phyloP scores from a whole-genome alignment of 2,329 filamentous ascomycete species.

The Camptophora hylomeconis region DNA sequence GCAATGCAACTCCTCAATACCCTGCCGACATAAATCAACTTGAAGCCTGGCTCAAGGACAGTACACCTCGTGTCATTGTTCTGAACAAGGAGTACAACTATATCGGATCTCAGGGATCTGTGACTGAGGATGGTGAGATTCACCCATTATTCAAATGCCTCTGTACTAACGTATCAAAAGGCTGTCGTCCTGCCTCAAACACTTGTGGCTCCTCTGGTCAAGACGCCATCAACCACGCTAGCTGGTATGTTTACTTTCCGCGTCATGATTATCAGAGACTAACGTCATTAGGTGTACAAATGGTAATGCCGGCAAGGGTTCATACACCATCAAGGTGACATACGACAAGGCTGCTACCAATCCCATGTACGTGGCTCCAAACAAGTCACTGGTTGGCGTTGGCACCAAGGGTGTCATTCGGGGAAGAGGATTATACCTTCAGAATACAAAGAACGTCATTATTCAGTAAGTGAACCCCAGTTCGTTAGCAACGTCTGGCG shows the following conservation, averaged over 20 bases:
- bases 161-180: too few relatives aligned
- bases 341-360: constrained; percentile 40
- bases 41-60: constrained; percentile 45
- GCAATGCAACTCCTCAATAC: constrained; percentile 39
- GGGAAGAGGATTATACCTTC: constrained; percentile 43
- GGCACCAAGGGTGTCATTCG: constrained; percentile 42
- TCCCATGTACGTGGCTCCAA: constrained; percentile 40
- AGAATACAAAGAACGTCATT: constrained; percentile 42
- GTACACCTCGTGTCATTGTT: constrained; percentile 42
- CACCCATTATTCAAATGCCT: too few relatives aligned
- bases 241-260: constrained; percentile 49
- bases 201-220: constrained; percentile 42
- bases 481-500: too few relatives aligned
- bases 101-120: constrained; percentile 41
- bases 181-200: constrained; percentile 45
- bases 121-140: too few relatives aligned
- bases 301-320: background rate
- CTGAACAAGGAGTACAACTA: constrained; percentile 43
- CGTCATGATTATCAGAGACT: constrained; percentile 36
- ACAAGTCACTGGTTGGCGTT: constrained; percentile 45
- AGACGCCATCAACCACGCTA: constrained; percentile 46
- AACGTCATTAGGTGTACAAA: constrained; percentile 25
- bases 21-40: constrained; percentile 43
- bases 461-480: constrained; percentile 34
- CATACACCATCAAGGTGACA: constrained; percentile 6